These are phyloP conservation scores for Neophaeococcomyces mojaviensis DNA, from an alignment of 2,329 filamentous ascomycete genomes.

Conservation along the genomic window DNA sequence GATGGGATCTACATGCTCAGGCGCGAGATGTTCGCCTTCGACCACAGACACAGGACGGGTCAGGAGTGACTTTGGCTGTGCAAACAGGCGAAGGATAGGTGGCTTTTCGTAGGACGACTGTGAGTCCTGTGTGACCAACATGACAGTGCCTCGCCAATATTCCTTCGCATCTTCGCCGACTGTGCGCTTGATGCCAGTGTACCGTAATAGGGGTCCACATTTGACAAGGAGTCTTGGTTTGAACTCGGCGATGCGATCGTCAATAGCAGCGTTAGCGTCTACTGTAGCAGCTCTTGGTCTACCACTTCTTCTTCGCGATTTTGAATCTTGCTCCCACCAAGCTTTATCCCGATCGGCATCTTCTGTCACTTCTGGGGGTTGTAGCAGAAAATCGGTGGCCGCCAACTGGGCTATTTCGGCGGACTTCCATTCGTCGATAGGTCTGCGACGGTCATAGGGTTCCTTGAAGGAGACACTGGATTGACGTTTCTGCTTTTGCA, in stretches of 20 bases:
- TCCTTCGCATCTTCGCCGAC: slow-evolving; percentile 40
- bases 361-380: slow-evolving; percentile 27
- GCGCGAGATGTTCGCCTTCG: slow-evolving; percentile 57
- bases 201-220: slow-evolving; percentile 83
- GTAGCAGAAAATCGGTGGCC: slow-evolving; percentile 54
- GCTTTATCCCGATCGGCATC: slow-evolving; percentile 48
- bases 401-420: slow-evolving; percentile 56
- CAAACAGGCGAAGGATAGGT: slow-evolving; percentile 75
- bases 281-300: slow-evolving; percentile 45
- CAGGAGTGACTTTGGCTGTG: slow-evolving; percentile 74
- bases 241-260: slow-evolving; percentile 44
- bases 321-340: slow-evolving; percentile 67
- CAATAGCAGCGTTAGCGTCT: slow-evolving; percentile 13
- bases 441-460: slow-evolving; percentile 39
- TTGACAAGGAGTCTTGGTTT: slow-evolving; percentile 77
- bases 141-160: slow-evolving; percentile 85
- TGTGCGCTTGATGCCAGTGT: slow-evolving; percentile 68
- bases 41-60: slow-evolving; percentile 68
- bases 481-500: slow-evolving; percentile 21
- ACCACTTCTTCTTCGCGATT: slow-evolving; percentile 35
- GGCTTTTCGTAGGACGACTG: slow-evolving; percentile 72
- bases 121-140: slow-evolving; percentile 88
- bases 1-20: slow-evolving; percentile 79
- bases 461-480: slow-evolving; percentile 41
- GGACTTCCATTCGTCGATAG: slow-evolving; percentile 59